phyloP scores from a whole-genome alignment of 1,139 yeast genomes.

The Saccharomyces hybrid region DNA sequence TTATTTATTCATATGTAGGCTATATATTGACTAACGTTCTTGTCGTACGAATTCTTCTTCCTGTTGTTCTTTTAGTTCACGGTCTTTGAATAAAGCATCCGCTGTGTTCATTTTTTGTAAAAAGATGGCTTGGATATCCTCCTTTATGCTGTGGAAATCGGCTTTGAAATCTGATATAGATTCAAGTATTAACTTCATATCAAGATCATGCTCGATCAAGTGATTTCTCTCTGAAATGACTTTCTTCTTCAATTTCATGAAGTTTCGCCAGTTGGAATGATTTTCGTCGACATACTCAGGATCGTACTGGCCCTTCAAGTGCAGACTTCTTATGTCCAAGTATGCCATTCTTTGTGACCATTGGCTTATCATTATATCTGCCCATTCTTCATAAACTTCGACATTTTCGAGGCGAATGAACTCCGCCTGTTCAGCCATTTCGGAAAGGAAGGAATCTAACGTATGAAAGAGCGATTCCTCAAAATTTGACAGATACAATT shows the following conservation, averaged over 20 bases:
- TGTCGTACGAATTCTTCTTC: background rate
- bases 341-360: slow-evolving; percentile 37
- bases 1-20: background rate
- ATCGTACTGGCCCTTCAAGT: background rate
- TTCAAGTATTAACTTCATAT: background rate
- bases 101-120: background rate
- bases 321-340: slow-evolving; percentile 16
- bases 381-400: slow-evolving; percentile 63
- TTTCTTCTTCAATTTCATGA: slow-evolving; percentile 22
- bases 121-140: background rate
- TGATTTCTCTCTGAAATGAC: slow-evolving; percentile 41
- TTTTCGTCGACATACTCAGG: slow-evolving; percentile 3
- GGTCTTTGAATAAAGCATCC: background rate
- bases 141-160: background rate
- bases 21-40: background rate
- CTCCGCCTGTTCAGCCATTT: slow-evolving; percentile 29
- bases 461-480: background rate
- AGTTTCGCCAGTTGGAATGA: slow-evolving; percentile 25
- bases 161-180: background rate
- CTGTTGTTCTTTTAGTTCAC: background rate
- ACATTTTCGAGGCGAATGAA: slow-evolving; percentile 46
- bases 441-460: background rate
- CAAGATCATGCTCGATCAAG: slow-evolving; percentile 37
- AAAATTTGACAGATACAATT: slow-evolving; percentile 26
- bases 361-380: slow-evolving; percentile 57